phyloP scores from a whole-genome alignment of 371 early-diverging fungal genomes.

The Coemansia sp. region DNA sequence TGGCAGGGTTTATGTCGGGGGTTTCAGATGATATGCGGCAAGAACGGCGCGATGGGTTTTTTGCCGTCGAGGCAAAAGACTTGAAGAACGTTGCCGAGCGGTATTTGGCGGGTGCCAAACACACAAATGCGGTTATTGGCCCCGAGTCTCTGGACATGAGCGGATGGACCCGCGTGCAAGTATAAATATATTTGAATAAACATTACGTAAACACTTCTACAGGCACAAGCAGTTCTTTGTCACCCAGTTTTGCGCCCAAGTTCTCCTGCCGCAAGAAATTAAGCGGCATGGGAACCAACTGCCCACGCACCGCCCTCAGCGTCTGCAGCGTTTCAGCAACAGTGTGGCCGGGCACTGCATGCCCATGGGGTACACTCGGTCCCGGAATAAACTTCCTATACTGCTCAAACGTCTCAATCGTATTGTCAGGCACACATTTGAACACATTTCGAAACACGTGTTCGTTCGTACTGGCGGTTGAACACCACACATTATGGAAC shows the following conservation, averaged over 20 bases:
- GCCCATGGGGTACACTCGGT: slow-evolving; percentile 49
- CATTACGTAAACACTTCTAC: slow-evolving; percentile 57
- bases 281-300: slow-evolving; percentile 72
- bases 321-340: slow-evolving; percentile 51
- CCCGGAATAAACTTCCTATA: slow-evolving; percentile 65
- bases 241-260: slow-evolving; percentile 58
- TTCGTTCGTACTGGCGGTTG: slow-evolving; percentile 68
- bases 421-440: slow-evolving; percentile 84
- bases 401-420: slow-evolving; percentile 65
- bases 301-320: slow-evolving; percentile 57
- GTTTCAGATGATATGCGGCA: slow-evolving; percentile 86
- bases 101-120: slow-evolving; percentile 55
- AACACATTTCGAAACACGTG: slow-evolving; percentile 75
- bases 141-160: slow-evolving; percentile 35
- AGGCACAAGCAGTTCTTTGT: slow-evolving; percentile 58
- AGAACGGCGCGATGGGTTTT: slow-evolving; percentile 72
- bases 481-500: slow-evolving; percentile 63
- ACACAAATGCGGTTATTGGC: slow-evolving; percentile 51
- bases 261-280: slow-evolving; percentile 74
- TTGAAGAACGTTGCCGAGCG: slow-evolving; percentile 68
- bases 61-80: slow-evolving; percentile 68
- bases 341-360: slow-evolving; percentile 20
- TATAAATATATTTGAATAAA: no score
- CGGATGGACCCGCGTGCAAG: slow-evolving; percentile 31
- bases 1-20: slow-evolving; percentile 71